Percentiles rank a stretch among this genome's conserved stretches.
Evolutionary conservation across 2,329 filamentous ascomycete species (phyloP).

Genomic region (Colletotrichum sp.): DNA sequence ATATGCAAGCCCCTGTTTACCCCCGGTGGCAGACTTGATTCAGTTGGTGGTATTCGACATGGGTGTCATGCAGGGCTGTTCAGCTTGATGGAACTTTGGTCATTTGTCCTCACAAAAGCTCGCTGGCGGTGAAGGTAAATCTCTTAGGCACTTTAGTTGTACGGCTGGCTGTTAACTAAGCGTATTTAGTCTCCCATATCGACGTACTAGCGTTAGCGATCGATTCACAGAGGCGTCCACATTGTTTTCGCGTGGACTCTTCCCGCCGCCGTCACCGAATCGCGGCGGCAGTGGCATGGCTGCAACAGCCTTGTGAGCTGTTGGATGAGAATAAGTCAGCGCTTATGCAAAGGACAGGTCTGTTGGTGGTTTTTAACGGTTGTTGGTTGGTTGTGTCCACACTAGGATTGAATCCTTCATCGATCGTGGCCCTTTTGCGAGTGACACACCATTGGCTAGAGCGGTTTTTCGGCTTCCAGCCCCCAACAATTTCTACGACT

Average conservation of each 20-base stretch:
- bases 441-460: not conserved
- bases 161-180: not conserved
- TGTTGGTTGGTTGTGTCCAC: not conserved
- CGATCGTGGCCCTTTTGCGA: not conserved
- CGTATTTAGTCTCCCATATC: not conserved
- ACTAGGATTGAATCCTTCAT: not conserved
- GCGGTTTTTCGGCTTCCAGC: not conserved
- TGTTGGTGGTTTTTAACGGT: not conserved
- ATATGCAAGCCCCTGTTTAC: not conserved
- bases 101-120: not conserved
- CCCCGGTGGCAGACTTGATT: not conserved
- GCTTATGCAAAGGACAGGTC: not conserved
- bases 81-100: not conserved
- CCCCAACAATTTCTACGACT: not conserved
- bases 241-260: not conserved
- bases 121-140: not conserved
- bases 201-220: not conserved
- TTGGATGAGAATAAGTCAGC: not conserved
- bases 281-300: not conserved
- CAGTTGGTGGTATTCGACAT: not conserved
- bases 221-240: not conserved
- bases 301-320: not conserved
- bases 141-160: not conserved
- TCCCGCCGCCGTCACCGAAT: not conserved
- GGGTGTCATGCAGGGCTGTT: not conserved